Evolutionary conservation across 2,329 filamentous ascomycete species (phyloP).

Genomic region (Fusarium piperis): DNA sequence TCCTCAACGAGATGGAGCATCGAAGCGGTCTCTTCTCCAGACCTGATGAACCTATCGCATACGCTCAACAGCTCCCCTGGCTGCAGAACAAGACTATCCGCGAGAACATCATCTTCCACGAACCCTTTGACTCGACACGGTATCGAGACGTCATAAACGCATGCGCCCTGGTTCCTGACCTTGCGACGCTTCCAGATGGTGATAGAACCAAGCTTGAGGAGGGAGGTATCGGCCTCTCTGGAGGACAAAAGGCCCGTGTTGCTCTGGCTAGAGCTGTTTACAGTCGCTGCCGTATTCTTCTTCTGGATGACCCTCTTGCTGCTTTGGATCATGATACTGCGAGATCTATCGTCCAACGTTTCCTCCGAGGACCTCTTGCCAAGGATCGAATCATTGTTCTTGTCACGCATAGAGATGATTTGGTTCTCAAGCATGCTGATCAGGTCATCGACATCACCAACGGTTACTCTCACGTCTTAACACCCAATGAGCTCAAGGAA

Average conservation of each 20-base stretch:
- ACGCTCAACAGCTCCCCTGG: conserved; percentile 71
- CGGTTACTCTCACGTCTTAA: conserved; percentile 64
- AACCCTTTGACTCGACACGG: conserved; percentile 60
- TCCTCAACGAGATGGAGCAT: conserved; percentile 74
- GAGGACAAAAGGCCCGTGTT: conserved; percentile 71
- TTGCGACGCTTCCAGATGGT: conserved; percentile 64
- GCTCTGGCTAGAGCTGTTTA: conserved; percentile 72
- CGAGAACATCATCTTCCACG: conserved; percentile 73
- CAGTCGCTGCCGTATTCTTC: conserved; percentile 63
- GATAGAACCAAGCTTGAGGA: conserved; percentile 70
- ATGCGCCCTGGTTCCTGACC: conserved; percentile 66
- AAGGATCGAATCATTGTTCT: conserved; percentile 77
- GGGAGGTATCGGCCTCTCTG: conserved; percentile 70
- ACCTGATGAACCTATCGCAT: conserved; percentile 61
- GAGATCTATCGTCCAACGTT: conserved; percentile 68
- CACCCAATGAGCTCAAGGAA: conserved; percentile 55
- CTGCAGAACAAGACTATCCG: conserved; percentile 72
- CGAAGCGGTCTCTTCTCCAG: conserved; percentile 59
- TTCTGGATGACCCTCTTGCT: conserved; percentile 72
- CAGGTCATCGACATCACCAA: conserved; percentile 77
- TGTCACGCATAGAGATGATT: conserved; percentile 81
- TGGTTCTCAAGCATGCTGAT: conserved; percentile 77
- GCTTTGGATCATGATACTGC: conserved; percentile 71
- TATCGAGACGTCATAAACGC: conserved; percentile 70
- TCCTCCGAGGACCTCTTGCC: conserved; percentile 67